Evolutionary conservation across 2,329 filamentous ascomycete species (phyloP).

Genomic region (Tolypocladium endophyticum): DNA sequence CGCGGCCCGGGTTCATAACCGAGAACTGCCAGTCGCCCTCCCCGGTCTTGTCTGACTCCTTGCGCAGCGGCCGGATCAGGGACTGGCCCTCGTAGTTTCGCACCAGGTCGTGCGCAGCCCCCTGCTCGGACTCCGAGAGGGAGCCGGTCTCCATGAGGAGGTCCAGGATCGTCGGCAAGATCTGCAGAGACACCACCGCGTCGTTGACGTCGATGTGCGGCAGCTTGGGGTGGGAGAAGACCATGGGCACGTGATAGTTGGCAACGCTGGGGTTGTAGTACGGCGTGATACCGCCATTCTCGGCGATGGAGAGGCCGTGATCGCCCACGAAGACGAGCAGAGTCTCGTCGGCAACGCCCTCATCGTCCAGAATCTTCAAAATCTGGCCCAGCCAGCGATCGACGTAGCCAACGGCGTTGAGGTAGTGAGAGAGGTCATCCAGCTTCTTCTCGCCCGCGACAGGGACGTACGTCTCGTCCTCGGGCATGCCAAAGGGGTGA

Average conservation of each 20-base stretch:
- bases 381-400: constrained; percentile 21
- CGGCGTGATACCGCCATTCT: constrained; percentile 19
- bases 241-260: constrained; percentile 23
- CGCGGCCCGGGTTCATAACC: constrained; percentile 15
- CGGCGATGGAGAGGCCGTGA: constrained; percentile 21
- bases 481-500: constrained; percentile 21
- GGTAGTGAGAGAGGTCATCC: constrained; percentile 20
- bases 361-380: constrained; percentile 17
- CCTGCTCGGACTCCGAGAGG: constrained; percentile 12
- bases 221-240: constrained; percentile 21
- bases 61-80: constrained; percentile 18
- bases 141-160: constrained; percentile 22
- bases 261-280: constrained; percentile 22
- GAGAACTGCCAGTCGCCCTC: constrained; percentile 14
- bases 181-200: constrained; percentile 19
- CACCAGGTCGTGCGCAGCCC: constrained; percentile 17
- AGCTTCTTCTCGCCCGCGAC: constrained; percentile 13
- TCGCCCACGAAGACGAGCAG: constrained; percentile 21
- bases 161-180: constrained; percentile 23
- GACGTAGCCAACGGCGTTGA: constrained; percentile 20
- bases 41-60: constrained; percentile 7
- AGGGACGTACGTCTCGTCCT: constrained; percentile 14
- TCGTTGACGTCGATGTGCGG: constrained; percentile 20
- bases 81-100: constrained; percentile 25
- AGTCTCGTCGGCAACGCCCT: constrained; percentile 20